Evolutionary conservation across 208 protist genomes (phyloP), one percentile per base, ranked within the genome.

Genomic region (Trypanosoma mega): DNA sequence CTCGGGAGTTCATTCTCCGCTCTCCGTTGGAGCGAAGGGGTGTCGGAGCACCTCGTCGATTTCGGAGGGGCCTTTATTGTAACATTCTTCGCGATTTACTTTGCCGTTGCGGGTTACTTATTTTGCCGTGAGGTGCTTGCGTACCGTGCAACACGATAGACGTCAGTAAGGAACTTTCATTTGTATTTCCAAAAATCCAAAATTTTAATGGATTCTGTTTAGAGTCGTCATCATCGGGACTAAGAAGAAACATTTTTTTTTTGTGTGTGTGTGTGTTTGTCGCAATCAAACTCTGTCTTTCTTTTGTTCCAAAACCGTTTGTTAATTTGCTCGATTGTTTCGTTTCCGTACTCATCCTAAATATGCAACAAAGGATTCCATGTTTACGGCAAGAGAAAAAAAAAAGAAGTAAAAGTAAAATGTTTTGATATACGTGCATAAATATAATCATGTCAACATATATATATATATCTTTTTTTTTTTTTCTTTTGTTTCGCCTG

Each of bases 21-120:
- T 46, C 21, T 16, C 3, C 43, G 2, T n/a, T 20, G 5, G 6
- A 46, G 5, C 36, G 14, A 12, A 12, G 2, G 18, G 26, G 27
- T 26, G 21, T 56, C 48, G 23, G 37, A 23, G 34, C 43, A 24
- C 21, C 31, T 74, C 5, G 68, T 44, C 26, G 78, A 85, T 55
- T 58, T 79, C 31, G 55, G 58, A 16, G 64, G 53, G 23, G 67
- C 60, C 33, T 78, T 85, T 59, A 18, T 80, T 27, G 41, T 78
- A 3, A 68, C 63, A 14, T 68, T 56, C 43, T 56, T 79, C 31
- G 64, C 58, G 11, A 54, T 84, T 27, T 84, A 84, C 73, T 72
- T 79, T 43, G 54, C 63, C 24, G 49, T 72, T 12, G 57, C 57
- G 2, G 78, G 60, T 20, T 76, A 74, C 27, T 51, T 71, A 63